These are phyloP conservation scores for Colletotrichum sp. DNA, from an alignment of 2,329 filamentous ascomycete genomes.

Conservation along the genomic window DNA sequence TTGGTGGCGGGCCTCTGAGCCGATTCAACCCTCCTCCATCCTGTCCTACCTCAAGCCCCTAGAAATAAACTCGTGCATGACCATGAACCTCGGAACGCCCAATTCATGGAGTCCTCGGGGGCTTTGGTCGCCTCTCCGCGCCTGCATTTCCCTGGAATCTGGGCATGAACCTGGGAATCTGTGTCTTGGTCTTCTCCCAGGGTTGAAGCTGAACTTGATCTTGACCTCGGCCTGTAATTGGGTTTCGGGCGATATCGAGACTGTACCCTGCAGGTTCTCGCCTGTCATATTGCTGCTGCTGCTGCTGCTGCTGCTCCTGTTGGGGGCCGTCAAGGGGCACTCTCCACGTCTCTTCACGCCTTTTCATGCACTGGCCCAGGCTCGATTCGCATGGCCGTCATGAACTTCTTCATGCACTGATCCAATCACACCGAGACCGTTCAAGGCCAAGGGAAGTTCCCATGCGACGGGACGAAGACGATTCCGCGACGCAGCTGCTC, in stretches of 20 bases:
- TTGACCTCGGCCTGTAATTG: not conserved
- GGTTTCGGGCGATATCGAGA: too few species aligned
- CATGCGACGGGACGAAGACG: not conserved
- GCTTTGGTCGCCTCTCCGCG: not conserved
- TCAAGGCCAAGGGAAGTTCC: not conserved
- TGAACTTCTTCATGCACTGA: not conserved
- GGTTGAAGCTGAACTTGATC: not conserved
- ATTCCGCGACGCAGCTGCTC: accelerated
- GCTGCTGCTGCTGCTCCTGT: not conserved
- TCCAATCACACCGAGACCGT: not conserved
- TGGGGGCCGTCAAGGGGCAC: accelerated
- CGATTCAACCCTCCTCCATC: not conserved
- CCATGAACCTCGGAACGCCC: too few species aligned
- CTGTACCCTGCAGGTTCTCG: too few species aligned
- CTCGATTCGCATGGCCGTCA: not conserved
- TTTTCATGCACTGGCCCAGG: not conserved
- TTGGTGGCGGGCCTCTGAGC: not conserved
- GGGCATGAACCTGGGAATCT: not conserved
- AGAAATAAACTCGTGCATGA: not conserved
- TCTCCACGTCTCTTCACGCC: not conserved
- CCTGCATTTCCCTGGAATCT: not conserved
- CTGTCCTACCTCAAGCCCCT: not conserved
- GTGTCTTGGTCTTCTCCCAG: not conserved
- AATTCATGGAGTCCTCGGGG: not conserved
- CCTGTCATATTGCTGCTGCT: too few species aligned